These are phyloP conservation scores for Eimeria acervulina DNA, from an alignment of 169 alveolate genomes.

Conservation along the genomic window DNA sequence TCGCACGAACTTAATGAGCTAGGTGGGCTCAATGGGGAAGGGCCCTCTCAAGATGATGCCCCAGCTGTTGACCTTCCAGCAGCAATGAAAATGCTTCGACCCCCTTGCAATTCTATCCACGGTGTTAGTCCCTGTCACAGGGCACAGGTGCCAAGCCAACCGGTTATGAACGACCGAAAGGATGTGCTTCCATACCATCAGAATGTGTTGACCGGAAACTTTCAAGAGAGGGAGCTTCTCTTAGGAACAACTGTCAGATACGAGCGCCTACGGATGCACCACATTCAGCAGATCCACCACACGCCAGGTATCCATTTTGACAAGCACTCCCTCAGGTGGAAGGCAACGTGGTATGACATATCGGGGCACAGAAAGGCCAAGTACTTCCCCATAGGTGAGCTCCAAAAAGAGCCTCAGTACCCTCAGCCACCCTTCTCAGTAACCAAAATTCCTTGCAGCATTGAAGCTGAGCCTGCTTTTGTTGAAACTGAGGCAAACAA, in stretches of 20 bases:
- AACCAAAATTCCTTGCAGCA: neutral
- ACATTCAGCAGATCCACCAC: slow-evolving; percentile 56
- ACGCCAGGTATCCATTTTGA: slow-evolving; percentile 84
- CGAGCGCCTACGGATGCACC: slow-evolving; percentile 38
- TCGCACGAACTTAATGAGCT: neutral
- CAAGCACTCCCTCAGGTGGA: slow-evolving; percentile 82
- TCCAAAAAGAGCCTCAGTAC: neutral
- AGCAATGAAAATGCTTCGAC: neutral
- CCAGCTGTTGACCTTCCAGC: neutral
- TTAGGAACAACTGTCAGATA: neutral
- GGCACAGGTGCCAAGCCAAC: neutral
- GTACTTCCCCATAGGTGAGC: slow-evolving; percentile 83
- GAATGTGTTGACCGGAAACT: neutral
- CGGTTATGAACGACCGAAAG: neutral
- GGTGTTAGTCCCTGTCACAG: neutral
- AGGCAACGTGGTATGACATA: slow-evolving; percentile 84
- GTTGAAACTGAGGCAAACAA: neutral
- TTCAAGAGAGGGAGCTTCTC: neutral
- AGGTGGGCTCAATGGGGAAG: neutral
- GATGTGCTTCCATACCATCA: neutral
- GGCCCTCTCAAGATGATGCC: neutral
- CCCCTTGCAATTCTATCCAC: neutral
- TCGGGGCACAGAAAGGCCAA: slow-evolving; percentile 83
- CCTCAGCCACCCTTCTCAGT: neutral
- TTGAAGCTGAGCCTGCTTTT: neutral